Evolutionary conservation across 148 eudicot genomes (phyloP), one percentile per base, ranked within the genome.

Genomic region (Camellia japonica): DNA sequence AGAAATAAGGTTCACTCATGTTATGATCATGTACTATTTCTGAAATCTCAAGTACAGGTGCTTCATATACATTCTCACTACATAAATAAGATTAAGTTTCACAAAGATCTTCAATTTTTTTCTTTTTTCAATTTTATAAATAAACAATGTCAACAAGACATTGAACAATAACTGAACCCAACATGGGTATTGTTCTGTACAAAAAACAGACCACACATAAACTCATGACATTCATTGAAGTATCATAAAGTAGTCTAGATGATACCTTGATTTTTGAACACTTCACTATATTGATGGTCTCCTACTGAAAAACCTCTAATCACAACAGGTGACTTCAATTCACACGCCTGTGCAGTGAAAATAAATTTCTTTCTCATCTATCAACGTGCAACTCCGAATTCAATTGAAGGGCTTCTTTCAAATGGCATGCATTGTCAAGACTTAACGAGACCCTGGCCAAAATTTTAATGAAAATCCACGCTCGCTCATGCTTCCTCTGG

Each of bases 401-500:
- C 46, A 42, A 41, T 38, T 41, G 0, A 4, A 67, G 71, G 38
- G 38, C 38, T 11, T 46, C 6, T 69, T 18, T 68, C 38, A 30
- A 9, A 7, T 30, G 73, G 73, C 13, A 1, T 42, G 7, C 20
- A 16, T 69, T 16, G 20, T 23, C 14, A 46, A 8, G 58, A 11
- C 55, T 87, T 64, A 83, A 16, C 72, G 83, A 9, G 88, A 64
- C 77, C 83, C 88, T 61, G 67, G 68, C 87, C 87, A 86, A 43
- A 71, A 82, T 65, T 47, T 73, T 8, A 66, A 55, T 13, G 83
- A 44, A 42, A 63, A 76, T 41, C 84, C 88, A 64, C 84, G 88
- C 69, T 91, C 93, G 74, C 86, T 84, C 87, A 80, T 85, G 87
- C 91, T 91, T 55, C 92, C 95, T 77, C 87, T 72, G 1, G 92